Evolutionary conservation across 1,284 basidiomycete genomes (phyloP), one percentile per base, ranked within the genome.

Genomic region (Moesziomyces sp.): DNA sequence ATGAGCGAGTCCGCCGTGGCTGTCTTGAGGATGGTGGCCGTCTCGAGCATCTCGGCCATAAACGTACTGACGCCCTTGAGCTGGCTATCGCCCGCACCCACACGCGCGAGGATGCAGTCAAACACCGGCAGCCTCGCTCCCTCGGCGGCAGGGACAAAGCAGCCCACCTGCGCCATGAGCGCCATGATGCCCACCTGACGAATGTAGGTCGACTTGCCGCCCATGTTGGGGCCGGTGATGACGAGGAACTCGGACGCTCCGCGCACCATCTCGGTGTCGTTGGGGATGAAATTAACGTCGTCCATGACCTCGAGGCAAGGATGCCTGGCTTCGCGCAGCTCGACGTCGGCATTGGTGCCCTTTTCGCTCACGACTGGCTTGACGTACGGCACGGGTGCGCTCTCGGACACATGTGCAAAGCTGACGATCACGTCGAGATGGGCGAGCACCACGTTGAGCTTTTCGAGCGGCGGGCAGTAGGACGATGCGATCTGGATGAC

Each of bases 11-110:
- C 91, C 74, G 90, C 90, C 0, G 94, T 93, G 2, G 97, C 95
- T 40, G 93, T 82, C 80, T 92, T 89, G 48, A 99, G 88, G 79
- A 99, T 99, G 0, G 93, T 94, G 0, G 97, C 95, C 0, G 95
- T 99, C 85, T 96, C 93, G 13, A 96, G 87, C 97, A 99, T 99
- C 86, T 99, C 97, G 3, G 95, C 94, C 96, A 99, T 99, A 84
- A 99, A 99, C 0, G 97, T 99, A 30, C 93, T 97, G 4, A 99
- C 93, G 18, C 96, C 97, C 85, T 98, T 98, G 46, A 98, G 87
- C 84, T 98, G 95, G 84, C 92, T 95, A 83, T 99, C 97, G 0
- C 97, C 97, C 0, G 97, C 97, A 8, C 97, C 97, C 1, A 99
- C 96, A 76, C 97, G 89, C 58, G 96, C 97, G 5, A 99, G 86